These are phyloP conservation scores for Geotrichum carabidarum DNA, from an alignment of 1,139 yeast species.

Conservation along the genomic window DNA sequence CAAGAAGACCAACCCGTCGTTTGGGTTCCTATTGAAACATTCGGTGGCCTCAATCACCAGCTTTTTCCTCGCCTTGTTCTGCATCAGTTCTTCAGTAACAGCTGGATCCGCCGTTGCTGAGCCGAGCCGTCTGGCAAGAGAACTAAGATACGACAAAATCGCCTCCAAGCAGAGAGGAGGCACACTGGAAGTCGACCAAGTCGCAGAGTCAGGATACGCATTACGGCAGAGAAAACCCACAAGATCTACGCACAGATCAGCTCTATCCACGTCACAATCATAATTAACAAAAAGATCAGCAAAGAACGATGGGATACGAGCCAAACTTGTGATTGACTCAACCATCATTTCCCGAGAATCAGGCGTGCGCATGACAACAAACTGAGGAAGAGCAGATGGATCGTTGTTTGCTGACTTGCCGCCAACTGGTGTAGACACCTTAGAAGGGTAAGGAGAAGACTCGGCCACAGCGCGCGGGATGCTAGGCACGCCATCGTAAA, in stretches of 20 bases:
- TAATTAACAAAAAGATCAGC: conserved; percentile 71
- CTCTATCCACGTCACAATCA: conserved; percentile 86
- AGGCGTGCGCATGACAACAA: conserved; percentile 31
- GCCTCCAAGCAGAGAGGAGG: conserved; percentile 95
- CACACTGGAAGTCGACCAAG: conserved; percentile 70
- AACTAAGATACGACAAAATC: conserved; percentile 60
- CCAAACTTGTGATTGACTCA: conserved; percentile 76
- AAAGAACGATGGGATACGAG: conserved; percentile 73
- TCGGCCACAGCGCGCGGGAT: conserved; percentile 34
- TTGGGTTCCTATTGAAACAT: conserved; percentile 70
- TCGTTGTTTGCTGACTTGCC: conserved; percentile 14
- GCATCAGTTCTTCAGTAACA: conserved; percentile 23
- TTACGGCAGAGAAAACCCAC: conserved; percentile 68
- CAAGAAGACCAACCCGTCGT: conserved; percentile 62
- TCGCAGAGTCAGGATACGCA: conserved; percentile 75
- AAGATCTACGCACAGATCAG: conserved; percentile 65
- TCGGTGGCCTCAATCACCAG: conserved; percentile 72
- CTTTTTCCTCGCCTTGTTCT: conserved; percentile 55
- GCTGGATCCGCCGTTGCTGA: conserved; percentile 21
- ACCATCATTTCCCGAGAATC: conserved; percentile 71
- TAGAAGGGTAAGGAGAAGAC: conserved; percentile 25
- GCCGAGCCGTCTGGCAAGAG: conserved; percentile 52
- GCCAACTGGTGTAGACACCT: conserved; percentile 18
- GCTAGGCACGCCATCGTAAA: conserved; percentile 41
- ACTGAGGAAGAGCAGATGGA: conserved; percentile 7